Evolutionary conservation across 2,329 filamentous ascomycete genomes (phyloP).

Genomic region (Orbilia oligospora): DNA sequence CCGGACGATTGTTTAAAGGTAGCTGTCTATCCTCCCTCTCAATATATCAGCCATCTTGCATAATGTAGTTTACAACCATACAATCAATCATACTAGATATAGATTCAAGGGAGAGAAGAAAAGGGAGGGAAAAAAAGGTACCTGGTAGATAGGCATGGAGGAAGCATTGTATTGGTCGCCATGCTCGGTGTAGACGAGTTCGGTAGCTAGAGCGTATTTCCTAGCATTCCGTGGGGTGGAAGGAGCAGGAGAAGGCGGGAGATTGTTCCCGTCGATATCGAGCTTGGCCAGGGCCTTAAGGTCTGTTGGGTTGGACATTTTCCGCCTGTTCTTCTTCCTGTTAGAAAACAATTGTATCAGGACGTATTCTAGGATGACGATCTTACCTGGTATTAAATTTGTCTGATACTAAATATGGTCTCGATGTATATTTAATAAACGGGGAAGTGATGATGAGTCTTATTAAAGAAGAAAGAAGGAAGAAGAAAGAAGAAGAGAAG

Average conservation of each 20-base stretch:
- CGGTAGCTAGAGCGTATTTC: conserved; percentile 93
- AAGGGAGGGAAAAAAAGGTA: conserved; percentile 64
- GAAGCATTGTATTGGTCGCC: conserved; percentile 98
- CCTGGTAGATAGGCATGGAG: conserved; percentile 96
- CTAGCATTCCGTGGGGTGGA: conserved; percentile 89
- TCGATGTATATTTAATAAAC: too few relatives aligned
- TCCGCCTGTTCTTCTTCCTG: not conserved
- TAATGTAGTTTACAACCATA: too few relatives aligned
- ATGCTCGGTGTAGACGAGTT: conserved; percentile 94
- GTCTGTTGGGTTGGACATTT: conserved; percentile 47
- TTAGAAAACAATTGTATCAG: too few relatives aligned
- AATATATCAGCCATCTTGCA: not conserved
- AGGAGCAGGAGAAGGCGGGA: conserved; percentile 92
- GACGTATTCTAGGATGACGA: too few relatives aligned
- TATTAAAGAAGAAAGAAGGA: too few relatives aligned
- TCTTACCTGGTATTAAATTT: too few relatives aligned
- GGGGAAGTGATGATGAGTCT: not conserved
- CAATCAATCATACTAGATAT: too few relatives aligned
- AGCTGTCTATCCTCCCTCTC: conserved; percentile 75
- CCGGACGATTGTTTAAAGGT: conserved; percentile 96
- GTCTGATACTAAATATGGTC: too few relatives aligned
- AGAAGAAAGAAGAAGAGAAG: too few relatives aligned
- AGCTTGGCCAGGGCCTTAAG: conserved; percentile 74
- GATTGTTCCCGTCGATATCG: conserved; percentile 85
- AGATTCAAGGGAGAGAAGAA: not conserved